Evolutionary conservation across 768 basidiomycete species (phyloP).

Genomic region (Lentinula detonsa): DNA sequence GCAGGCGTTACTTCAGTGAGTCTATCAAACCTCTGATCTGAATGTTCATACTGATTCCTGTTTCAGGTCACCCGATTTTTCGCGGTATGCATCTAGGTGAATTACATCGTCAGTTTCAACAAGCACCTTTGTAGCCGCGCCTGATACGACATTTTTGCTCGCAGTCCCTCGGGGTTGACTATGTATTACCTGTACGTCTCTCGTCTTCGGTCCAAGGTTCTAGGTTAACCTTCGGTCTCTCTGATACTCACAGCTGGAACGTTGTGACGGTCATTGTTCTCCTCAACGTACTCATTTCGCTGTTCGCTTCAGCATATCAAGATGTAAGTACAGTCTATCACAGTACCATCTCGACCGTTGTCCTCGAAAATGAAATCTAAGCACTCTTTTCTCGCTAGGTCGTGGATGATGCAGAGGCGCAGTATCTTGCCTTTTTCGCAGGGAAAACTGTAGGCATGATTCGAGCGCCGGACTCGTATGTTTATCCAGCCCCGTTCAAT

Average conservation of each 20-base stretch:
- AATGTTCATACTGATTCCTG: neutral
- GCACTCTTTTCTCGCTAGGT: constrained; percentile 37
- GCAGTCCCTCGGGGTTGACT: constrained; percentile 50
- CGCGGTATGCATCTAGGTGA: constrained; percentile 46
- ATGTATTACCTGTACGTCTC: constrained; percentile 73
- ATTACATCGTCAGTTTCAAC: neutral
- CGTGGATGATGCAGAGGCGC: constrained; percentile 78
- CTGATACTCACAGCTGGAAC: constrained; percentile 56
- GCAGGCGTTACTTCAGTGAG: constrained; percentile 79
- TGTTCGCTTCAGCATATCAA: constrained; percentile 89
- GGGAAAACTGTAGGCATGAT: constrained; percentile 83
- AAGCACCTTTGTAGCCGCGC: constrained; percentile 1
- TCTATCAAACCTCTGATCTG: neutral
- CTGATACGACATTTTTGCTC: neutral
- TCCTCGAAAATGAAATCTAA: neutral
- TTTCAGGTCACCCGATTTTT: constrained; percentile 60
- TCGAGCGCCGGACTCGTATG: constrained; percentile 76
- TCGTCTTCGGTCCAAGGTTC: neutral
- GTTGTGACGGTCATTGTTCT: constrained; percentile 77
- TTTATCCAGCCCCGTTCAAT: constrained; percentile 93
- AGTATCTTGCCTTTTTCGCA: constrained; percentile 89
- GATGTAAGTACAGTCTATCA: constrained; percentile 47
- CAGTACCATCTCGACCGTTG: too few species aligned
- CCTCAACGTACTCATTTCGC: constrained; percentile 91
- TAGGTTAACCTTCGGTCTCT: neutral